A percentile compares a stretch with the other conserved stretches of the same genome.
These are phyloP conservation scores for Nitzschia sp. DNA, from an alignment of 108 stramenopile species.

Conservation along the genomic window DNA sequence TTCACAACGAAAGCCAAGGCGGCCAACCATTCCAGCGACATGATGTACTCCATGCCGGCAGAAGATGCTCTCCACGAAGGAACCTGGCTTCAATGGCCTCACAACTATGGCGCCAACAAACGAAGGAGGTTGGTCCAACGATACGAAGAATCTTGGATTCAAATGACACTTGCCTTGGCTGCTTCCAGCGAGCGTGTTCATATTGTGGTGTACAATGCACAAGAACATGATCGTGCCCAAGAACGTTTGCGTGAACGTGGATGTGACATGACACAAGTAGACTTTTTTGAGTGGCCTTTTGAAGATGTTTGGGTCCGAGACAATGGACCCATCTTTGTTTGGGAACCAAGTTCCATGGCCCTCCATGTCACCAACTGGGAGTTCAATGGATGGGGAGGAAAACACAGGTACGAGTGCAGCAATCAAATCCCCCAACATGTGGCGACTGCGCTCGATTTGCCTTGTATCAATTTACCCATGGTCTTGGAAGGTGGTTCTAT, in stretches of 20 bases:
- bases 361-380: constrained; percentile 31
- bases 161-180: constrained; percentile 39
- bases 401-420: neutral
- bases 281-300: constrained; percentile 28
- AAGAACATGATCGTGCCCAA: constrained; percentile 19
- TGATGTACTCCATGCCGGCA: constrained; percentile 21
- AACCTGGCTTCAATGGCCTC: constrained; percentile 57
- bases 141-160: constrained; percentile 44
- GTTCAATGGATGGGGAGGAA: constrained; percentile 51
- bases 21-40: no score
- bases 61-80: constrained; percentile 47
- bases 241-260: constrained; percentile 7
- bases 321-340: constrained; percentile 54
- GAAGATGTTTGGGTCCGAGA: constrained; percentile 60
- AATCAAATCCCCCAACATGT: neutral
- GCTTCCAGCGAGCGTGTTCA: constrained; percentile 38
- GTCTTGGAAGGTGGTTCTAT: constrained; percentile 50
- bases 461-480: constrained; percentile 30
- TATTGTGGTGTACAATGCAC: constrained; percentile 38
- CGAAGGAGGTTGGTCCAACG: constrained; percentile 18
- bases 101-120: constrained; percentile 31
- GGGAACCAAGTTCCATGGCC: constrained; percentile 11
- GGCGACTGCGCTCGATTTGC: constrained; percentile 16
- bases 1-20: no score
- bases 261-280: constrained; percentile 27